Evolutionary conservation across 805 yeast genomes (phyloP), one percentile per base, ranked within the genome.

Genomic region (Sugiyamaella floridensis): DNA sequence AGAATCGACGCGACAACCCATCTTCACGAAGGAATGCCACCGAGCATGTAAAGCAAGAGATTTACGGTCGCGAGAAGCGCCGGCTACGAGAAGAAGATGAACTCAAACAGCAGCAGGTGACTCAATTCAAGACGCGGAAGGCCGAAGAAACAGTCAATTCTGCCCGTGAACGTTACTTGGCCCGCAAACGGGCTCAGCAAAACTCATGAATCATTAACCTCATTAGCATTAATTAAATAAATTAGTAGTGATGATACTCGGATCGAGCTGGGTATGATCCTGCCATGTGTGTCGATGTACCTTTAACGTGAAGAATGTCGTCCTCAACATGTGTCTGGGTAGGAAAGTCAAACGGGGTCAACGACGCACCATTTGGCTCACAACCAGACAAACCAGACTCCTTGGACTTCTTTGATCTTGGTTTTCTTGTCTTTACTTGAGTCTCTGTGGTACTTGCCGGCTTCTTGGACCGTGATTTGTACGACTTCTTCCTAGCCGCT

Each of bases 111-210:
- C 45, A 47, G 42, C 43, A 44, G 7, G n/a, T 60, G 40, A 34
- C 37, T 4, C 19, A 45, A 14, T 20, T 52, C 9, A 59, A 58
- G 50, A 18, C 53, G 11, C 47, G 56, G 18, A 60, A 55, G 40
- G 56, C 57, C 2, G 50, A 53, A 14, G 41, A 40, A 10, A 57
- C 58, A 16, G 52, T 63, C 10, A 40, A 53, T 8, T 41, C 50
- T 16, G 68, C 68, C 10, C 53, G 63, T 10, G 63, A 61, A 47
- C 46, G 67, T 26, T 64, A 62, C 50, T 53, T 63, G 41, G 61
- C 58, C 6, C 50, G 67, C 16, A 64, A 64, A 52, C 47, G 52
- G 40, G 52, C 52, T 45, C 43, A 29, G 51, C 50, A 37, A 49
- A 42, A 11, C 44, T 42, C 29, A 45, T 12, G 41, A 19, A 16